phyloP scores from a whole-genome alignment of 163 green algal genomes.

The Chloroidium sp. region DNA sequence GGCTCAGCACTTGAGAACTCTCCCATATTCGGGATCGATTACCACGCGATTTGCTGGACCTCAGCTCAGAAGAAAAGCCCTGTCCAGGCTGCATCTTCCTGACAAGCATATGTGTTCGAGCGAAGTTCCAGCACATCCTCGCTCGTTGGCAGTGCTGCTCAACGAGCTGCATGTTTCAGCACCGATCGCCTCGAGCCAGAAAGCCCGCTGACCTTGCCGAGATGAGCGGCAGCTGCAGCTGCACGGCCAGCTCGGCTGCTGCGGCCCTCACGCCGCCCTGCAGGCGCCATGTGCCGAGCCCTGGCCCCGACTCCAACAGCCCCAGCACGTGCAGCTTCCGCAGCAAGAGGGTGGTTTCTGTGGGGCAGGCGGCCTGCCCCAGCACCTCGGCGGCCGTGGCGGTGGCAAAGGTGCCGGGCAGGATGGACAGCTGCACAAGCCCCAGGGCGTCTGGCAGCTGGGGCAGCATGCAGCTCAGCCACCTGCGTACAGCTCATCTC shows the following conservation, averaged over 20 bases:
- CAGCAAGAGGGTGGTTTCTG: background rate
- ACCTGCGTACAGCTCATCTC: conserved; percentile 2
- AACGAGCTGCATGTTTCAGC: background rate
- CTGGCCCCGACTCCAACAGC: conserved; percentile 11
- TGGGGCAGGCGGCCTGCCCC: background rate
- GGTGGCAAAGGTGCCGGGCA: conserved; percentile 10
- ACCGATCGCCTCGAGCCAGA: background rate
- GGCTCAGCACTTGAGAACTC: background rate
- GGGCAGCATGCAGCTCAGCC: conserved; percentile 8
- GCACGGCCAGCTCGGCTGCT: conserved; percentile 8
- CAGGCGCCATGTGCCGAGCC: conserved; percentile 9
- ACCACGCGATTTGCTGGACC: background rate
- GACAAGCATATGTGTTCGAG: too few species aligned
- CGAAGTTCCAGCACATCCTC: too few species aligned
- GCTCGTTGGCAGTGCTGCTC: background rate
- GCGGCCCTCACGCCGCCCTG: conserved; percentile 8
- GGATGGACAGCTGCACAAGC: conserved; percentile 9
- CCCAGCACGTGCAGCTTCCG: conserved; percentile 6
- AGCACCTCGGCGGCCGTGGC: conserved; percentile 9
- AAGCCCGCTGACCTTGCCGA: conserved; percentile 9
- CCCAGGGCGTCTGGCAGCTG: background rate
- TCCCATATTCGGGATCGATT: background rate
- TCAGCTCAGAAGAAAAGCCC: background rate
- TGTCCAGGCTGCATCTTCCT: background rate
- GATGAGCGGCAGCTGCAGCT: conserved; percentile 13